Evolutionary conservation across 495 filamentous ascomycete genomes (phyloP), one percentile per base, ranked within the genome.

Genomic region (Daldinia decipiens): DNA sequence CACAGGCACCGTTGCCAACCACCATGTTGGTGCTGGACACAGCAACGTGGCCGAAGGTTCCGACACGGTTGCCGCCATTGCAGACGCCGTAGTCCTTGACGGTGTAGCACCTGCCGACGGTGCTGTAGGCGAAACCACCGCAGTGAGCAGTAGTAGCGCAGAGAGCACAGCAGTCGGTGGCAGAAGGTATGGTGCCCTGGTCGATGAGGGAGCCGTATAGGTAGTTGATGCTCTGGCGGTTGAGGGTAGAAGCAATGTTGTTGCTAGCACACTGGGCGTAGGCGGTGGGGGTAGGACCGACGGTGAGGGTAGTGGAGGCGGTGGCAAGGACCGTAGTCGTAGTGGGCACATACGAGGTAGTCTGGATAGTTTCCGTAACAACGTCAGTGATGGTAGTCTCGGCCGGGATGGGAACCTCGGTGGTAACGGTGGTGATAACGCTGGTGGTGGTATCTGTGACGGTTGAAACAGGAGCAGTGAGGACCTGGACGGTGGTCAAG

Each of bases 1-100:
- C 65, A 38, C 65, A 68, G 17, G 65, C 57, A 9, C 65, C 65
- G 39, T 62, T 68, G 4, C 65, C 57, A 17, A 68, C 40, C 6
- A 39, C n/a, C 52, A 52, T 24, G 43, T 15, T 29, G 55, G 43
- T 39, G 43, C 26, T 11, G 51, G 4, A 8, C 15, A 17, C 0
- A 19, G 29, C 5, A 27, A 52, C 17, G 38, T 36, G 45, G 21
- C 13, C 36, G 56, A 67, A 43, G 36, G 26, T 54, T 5, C 47
- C 64, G n/a, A 19, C 47, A 1, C 47, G 19, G 47, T 24, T 26
- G 47, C 4, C 8, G 21, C 21, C 21, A 9, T 19, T 11, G 47
- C 47, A 52, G 47, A 52, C 17, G 58, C 50, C 29, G 15, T 36
- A 32, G 38, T 67, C 38, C 27, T 40, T 24, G 29, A 39, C 58